Conservation (phyloP, 2,329 filamentous ascomycete genomes). For the Alternaria dauci region DNA sequence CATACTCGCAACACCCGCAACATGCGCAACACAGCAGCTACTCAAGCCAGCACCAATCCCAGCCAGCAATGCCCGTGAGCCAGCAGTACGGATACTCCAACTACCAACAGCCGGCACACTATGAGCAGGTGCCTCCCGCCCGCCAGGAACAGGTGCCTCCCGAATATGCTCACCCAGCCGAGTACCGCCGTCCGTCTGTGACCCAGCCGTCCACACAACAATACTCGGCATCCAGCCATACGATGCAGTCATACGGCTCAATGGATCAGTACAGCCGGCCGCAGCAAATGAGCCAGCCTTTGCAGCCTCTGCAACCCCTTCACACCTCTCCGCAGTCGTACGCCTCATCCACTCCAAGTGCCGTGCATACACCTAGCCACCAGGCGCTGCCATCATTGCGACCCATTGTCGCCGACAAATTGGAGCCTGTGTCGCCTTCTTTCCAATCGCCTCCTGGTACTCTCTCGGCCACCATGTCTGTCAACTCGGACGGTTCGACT, state of each 20-base stretch:
- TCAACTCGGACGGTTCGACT: conserved; percentile 39
- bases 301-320: conserved; percentile 46
- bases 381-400: conserved; percentile 56
- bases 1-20: conserved; percentile 42
- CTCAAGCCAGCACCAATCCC: conserved; percentile 35
- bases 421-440: conserved; percentile 57
- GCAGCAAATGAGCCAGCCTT: conserved; percentile 47
- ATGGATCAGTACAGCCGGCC: conserved; percentile 51
- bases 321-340: conserved; percentile 46
- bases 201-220: conserved; percentile 44
- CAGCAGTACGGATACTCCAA: conserved; percentile 54
- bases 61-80: conserved; percentile 46
- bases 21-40: conserved; percentile 43
- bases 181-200: conserved; percentile 54
- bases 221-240: conserved; percentile 46
- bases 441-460: conserved; percentile 49
- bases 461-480: conserved; percentile 45
- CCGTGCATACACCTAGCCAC: conserved; percentile 42
- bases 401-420: conserved; percentile 42
- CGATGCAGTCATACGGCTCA: conserved; percentile 45
- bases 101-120: conserved; percentile 49
- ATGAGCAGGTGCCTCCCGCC: conserved; percentile 46
- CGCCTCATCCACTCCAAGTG: conserved; percentile 36
- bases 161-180: conserved; percentile 50
- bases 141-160: conserved; percentile 49